Evolutionary conservation across 2,329 filamentous ascomycete genomes (phyloP).

Genomic region (Aureobasidium subglaciale): DNA sequence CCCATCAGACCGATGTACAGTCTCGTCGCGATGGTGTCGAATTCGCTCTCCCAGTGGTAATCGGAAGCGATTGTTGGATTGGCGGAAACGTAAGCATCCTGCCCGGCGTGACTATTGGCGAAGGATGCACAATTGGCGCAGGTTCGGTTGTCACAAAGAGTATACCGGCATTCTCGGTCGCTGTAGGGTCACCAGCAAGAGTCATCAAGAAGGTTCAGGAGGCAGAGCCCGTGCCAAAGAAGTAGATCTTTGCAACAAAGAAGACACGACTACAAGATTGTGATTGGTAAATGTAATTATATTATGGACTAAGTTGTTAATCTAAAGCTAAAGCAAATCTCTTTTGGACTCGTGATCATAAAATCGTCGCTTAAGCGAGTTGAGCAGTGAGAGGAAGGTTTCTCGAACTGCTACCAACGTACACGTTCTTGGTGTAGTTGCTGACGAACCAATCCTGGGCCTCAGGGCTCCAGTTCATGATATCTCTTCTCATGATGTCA

Average conservation of each 20-base stretch:
- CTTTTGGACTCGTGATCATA: slow-evolving; percentile 8
- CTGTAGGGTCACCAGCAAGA: slow-evolving; percentile 32
- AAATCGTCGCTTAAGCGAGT: slow-evolving; percentile 3
- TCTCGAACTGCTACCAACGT: slow-evolving; percentile 52
- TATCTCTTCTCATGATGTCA: slow-evolving; percentile 65
- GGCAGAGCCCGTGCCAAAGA: neutral
- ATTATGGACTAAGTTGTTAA: slow-evolving; percentile 1
- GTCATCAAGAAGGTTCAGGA: slow-evolving; percentile 28
- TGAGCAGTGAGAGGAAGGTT: slow-evolving; percentile 40
- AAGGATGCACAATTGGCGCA: slow-evolving; percentile 67
- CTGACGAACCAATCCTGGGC: slow-evolving; percentile 74
- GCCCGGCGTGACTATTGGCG: slow-evolving; percentile 71
- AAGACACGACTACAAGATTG: neutral
- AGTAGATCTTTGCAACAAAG: neutral
- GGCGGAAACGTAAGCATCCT: slow-evolving; percentile 65
- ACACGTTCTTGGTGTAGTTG: slow-evolving; percentile 48
- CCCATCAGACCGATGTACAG: slow-evolving; percentile 45
- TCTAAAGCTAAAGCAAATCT: neutral
- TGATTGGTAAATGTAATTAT: neutral
- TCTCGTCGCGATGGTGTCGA: slow-evolving; percentile 43
- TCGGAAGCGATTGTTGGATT: slow-evolving; percentile 78
- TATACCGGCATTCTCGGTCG: slow-evolving; percentile 32
- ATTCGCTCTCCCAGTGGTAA: slow-evolving; percentile 43
- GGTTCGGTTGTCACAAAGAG: slow-evolving; percentile 75
- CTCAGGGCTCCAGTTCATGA: slow-evolving; percentile 74